Base-by-base conservation (phyloP, 805 yeast genomes). In the Metschnikowia lachancei region DNA sequence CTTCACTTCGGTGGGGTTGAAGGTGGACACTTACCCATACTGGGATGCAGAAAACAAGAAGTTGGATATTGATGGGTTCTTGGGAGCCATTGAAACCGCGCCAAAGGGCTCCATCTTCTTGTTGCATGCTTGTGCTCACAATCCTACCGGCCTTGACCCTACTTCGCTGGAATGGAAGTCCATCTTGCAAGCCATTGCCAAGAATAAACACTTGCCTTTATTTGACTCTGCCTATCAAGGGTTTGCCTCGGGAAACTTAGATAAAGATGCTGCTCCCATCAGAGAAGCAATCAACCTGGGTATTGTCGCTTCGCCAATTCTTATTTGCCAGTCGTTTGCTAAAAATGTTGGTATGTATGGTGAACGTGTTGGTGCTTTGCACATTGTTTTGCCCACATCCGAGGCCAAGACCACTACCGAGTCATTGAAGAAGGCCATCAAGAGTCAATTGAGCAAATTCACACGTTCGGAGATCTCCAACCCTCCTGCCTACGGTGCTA, bases 211-310 rank as follows among this genome's bases (percentile, higher is more conserved):
- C 67, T 77, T 92, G 59, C 88, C 89, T 5, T 69, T 92, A 51
- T 91, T 94, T 61, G 99, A 92, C 70, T 82, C 90, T 51, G 98
- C 98, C 18, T 92, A 94, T 75, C 98, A 92, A 72, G 99, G 99
- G 4, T 92, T 92, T 64, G 96, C 98, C 24, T 79, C 91, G 36
- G 98, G 98, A 45, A 82, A 85, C 58, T 77, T 89, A 56, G 83
- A 77, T 53, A 76, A 79, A 50, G 99, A 92, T 60, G 92, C 95
- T 8, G 87, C 79, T 74, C 89, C 97, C 19, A 81, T 85, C 46
- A 76, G 90, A 55, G 69, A 75, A 41, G 90, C 89, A 52, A 74
- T 84, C 43, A 56, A 64, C 49, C 54, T 61, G 45, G 62, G 63
- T 38, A 43, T 49, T 13, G 53, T 70, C 49, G 50, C 57, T 24